Evolutionary conservation across 768 basidiomycete genomes (phyloP), one percentile per base, ranked within the genome.

Genomic region (Suillus bovinus): DNA sequence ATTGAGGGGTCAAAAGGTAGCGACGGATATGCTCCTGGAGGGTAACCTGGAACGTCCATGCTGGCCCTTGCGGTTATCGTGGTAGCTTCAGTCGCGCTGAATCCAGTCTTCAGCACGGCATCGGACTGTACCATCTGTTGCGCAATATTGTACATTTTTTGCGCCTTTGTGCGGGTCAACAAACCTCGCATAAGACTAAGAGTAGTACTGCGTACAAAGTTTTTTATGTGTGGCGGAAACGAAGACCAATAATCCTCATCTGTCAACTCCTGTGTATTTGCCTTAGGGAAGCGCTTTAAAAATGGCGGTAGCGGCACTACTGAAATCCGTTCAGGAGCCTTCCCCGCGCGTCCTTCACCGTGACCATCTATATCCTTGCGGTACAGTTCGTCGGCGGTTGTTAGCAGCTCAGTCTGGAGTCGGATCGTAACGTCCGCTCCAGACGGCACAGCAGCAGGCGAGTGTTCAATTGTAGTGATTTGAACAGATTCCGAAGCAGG

Each of bases 181-280:
- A 77, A 71, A 60, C 63, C 71, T 64, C 66, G 64, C 62, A 69
- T 27, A 17, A 58, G 54, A 57, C 39, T 69, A 68, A 71, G 64
- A 66, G 67, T 68, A 67, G 72, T 73, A 67, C 61, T 68, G 65
- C 85, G 79, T 71, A 90, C 87, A 72, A 90, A 90, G 64, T 82
- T 86, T 69, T 86, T 82, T 63, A 89, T 81, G 68, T 89, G 85
- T 27, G 84, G 81, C 41, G 89, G 88, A 50, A 90, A 80, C 42
- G 84, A 82, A 53, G 84, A 82, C 89, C 88, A 88, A 70, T 89
- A 89, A 53, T 85, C 86, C 66, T 88, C 86, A 64, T 86, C 86
- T 55, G 80, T 76, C 17, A 74, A 52, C 58, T 60, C 52, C 20
- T 65, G 54, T 10, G 67, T 68, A 47, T 64, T 67, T 24, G 61